phyloP scores from a whole-genome alignment of 495 filamentous ascomycete genomes.

The Xylaria longipes region DNA sequence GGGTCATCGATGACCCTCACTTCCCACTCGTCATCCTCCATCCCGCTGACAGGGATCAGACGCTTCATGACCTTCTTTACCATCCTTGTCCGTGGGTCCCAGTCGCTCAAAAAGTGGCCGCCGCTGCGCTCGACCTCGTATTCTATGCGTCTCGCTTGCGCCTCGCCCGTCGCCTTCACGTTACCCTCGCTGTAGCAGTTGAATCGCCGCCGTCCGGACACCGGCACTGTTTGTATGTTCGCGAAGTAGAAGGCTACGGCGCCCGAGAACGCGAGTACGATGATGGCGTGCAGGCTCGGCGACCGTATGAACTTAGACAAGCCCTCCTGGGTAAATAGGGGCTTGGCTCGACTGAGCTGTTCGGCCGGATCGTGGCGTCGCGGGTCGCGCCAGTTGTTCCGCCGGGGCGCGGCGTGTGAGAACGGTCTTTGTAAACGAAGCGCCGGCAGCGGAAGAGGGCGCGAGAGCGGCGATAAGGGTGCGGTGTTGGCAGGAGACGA shows the following conservation, averaged over 20 bases:
- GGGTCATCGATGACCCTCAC: constrained; percentile 80
- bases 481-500: background rate
- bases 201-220: constrained; percentile 81
- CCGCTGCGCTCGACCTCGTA: constrained; percentile 46
- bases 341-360: constrained; percentile 43
- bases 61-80: constrained; percentile 74
- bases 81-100: constrained; percentile 47
- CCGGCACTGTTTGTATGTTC: constrained; percentile 81
- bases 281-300: constrained; percentile 42
- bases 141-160: constrained; percentile 60
- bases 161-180: constrained; percentile 60
- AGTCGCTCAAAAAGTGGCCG: constrained; percentile 46
- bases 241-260: constrained; percentile 66
- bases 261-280: constrained; percentile 43
- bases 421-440: constrained; percentile 26
- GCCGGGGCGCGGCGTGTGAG: constrained; percentile 31
- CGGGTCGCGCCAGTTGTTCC: constrained; percentile 36
- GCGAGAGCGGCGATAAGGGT: background rate
- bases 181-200: constrained; percentile 68
- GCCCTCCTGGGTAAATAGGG: constrained; percentile 44
- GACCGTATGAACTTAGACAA: constrained; percentile 34
- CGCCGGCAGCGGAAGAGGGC: constrained; percentile 6
- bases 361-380: constrained; percentile 34
- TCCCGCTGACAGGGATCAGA: constrained; percentile 71
- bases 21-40: constrained; percentile 73